Evolutionary conservation across 2,329 filamentous ascomycete species (phyloP).

Genomic region (Uncinocarpus reesii): DNA sequence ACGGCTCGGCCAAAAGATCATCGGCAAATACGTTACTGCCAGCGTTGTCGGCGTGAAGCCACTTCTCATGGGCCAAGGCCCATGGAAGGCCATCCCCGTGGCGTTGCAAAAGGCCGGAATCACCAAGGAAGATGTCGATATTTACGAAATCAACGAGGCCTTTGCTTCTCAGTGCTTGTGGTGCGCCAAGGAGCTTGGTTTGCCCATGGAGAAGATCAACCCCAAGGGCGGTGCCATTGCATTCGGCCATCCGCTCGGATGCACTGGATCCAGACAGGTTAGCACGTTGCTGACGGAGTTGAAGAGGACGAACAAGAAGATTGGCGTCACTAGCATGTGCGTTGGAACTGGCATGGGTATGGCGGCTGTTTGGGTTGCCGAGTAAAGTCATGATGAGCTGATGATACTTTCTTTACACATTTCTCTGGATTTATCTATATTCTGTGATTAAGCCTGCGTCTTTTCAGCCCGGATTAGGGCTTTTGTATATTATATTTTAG

Average conservation of each 20-base stretch:
- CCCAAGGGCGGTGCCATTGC: slow-evolving; percentile 95
- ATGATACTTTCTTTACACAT: slow-evolving; percentile 12
- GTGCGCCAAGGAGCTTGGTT: slow-evolving; percentile 77
- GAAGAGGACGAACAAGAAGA: slow-evolving; percentile 67
- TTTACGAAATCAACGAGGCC: slow-evolving; percentile 98
- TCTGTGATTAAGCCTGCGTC: not conserved
- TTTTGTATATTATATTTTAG: slow-evolving; percentile 4
- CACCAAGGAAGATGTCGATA: slow-evolving; percentile 80
- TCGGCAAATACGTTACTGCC: slow-evolving; percentile 85
- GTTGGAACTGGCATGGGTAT: slow-evolving; percentile 96
- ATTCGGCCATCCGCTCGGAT: slow-evolving; percentile 88
- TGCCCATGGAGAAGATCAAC: slow-evolving; percentile 82
- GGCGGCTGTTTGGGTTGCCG: slow-evolving; percentile 91
- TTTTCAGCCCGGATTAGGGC: not conserved
- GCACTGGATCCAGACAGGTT: slow-evolving; percentile 87
- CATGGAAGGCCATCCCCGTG: slow-evolving; percentile 90
- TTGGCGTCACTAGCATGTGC: slow-evolving; percentile 94
- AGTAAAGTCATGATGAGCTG: slow-evolving; percentile 45
- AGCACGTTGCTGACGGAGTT: slow-evolving; percentile 86
- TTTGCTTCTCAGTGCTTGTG: slow-evolving; percentile 92
- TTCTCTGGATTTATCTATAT: not conserved
- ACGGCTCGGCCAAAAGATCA: slow-evolving; percentile 72
- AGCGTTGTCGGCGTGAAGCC: slow-evolving; percentile 82
- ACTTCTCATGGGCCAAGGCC: slow-evolving; percentile 89
- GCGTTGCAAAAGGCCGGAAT: slow-evolving; percentile 82